Percentiles rank a stretch among this genome's conserved stretches.
These are phyloP conservation scores for Hura crepitans DNA, from an alignment of 441 rosid species.

Conservation along the genomic window DNA sequence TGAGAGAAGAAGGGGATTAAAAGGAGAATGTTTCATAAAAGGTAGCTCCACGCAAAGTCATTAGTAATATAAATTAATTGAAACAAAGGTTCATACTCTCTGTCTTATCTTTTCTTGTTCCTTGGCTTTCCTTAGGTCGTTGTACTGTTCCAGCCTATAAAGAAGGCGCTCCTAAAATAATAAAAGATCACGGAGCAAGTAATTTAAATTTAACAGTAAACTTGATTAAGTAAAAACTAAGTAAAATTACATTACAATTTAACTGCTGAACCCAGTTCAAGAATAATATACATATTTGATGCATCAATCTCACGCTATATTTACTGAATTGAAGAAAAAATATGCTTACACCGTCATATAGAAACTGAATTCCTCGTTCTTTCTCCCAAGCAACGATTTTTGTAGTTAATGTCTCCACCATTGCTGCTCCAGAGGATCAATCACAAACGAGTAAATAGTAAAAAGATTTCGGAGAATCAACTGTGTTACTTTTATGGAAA, in stretches of 20 bases:
- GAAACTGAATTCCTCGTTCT: slow-evolving; percentile 62
- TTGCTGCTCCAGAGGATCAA: slow-evolving; percentile 44
- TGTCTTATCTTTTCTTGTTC: slow-evolving; percentile 63
- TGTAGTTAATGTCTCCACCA: slow-evolving; percentile 60
- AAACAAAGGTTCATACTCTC: slow-evolving; percentile 42
- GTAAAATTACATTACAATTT: neutral
- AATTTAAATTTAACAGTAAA: neutral
- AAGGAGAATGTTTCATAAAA: neutral
- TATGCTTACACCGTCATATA: slow-evolving; percentile 79
- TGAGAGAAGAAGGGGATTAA: neutral
- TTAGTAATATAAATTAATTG: neutral
- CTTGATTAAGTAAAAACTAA: slow-evolving; percentile 12
- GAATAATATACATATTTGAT: neutral
- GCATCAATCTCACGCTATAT: neutral
- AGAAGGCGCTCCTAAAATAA: slow-evolving; percentile 56
- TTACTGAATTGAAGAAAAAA: neutral
- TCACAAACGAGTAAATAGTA: neutral
- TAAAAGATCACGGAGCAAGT: neutral
- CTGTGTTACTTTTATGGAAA: neutral
- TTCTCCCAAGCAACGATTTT: slow-evolving; percentile 70
- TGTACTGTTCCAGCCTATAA: slow-evolving; percentile 65
- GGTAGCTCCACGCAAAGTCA: neutral
- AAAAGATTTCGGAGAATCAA: neutral
- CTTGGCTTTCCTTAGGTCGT: slow-evolving; percentile 52
- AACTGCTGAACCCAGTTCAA: slow-evolving; percentile 7